phyloP scores from a whole-genome alignment of 2,329 filamentous ascomycete genomes.

The Stemphylium vesicarium region DNA sequence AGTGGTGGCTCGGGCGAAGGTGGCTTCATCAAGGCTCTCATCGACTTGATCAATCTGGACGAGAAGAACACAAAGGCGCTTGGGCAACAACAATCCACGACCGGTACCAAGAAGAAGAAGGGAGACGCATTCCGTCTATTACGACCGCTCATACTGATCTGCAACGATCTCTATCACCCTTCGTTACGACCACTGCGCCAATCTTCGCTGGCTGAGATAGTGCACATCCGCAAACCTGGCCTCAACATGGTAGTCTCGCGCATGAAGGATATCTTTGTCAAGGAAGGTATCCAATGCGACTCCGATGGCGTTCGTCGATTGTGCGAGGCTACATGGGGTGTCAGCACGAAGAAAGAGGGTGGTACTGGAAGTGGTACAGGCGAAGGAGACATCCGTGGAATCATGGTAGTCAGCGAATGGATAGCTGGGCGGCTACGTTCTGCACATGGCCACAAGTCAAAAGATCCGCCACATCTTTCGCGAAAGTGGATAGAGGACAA shows the following conservation, averaged over 20 bases:
- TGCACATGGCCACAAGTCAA: conserved; percentile 45
- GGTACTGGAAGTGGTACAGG: conserved; percentile 65
- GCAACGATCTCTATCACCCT: conserved; percentile 95
- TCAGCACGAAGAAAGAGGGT: conserved; percentile 72
- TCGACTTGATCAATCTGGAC: conserved; percentile 85
- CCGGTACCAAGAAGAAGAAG: conserved; percentile 66
- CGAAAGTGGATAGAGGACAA: conserved; percentile 79
- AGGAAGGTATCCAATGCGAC: conserved; percentile 87
- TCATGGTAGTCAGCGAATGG: conserved; percentile 89
- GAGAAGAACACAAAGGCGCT: conserved; percentile 72
- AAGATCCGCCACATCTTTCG: conserved; percentile 62
- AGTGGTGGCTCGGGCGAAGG: conserved; percentile 75
- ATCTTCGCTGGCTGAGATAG: conserved; percentile 82
- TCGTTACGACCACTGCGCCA: conserved; percentile 86
- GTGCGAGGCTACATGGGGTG: conserved; percentile 83
- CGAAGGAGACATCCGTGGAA: conserved; percentile 77
- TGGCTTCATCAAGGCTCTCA: conserved; percentile 92
- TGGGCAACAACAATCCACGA: conserved; percentile 42
- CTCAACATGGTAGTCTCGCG: conserved; percentile 84
- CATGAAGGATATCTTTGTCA: conserved; percentile 83
- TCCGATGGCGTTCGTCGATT: conserved; percentile 85
- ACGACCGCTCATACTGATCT: conserved; percentile 89
- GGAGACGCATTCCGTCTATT: conserved; percentile 86
- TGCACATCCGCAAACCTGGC: conserved; percentile 88
- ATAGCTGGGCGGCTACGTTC: conserved; percentile 73